Evolutionary conservation across 352 stramenopile species (phyloP).

Genomic region (Phytophthora rubi): DNA sequence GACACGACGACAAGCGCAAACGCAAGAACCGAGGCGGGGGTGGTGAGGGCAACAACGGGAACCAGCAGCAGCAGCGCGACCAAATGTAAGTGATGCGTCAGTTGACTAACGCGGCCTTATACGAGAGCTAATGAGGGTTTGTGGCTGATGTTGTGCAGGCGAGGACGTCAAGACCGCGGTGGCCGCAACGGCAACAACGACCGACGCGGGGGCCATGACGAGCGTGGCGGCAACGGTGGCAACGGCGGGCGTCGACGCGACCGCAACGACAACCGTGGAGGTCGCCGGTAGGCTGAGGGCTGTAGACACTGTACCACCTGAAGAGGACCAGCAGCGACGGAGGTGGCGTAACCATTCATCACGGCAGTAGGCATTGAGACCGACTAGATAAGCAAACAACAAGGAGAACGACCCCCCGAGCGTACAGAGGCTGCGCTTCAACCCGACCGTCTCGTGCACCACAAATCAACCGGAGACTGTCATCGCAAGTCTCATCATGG

Average conservation of each 20-base stretch:
- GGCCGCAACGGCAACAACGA: slow-evolving; percentile 32
- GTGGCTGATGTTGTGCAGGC: slow-evolving; percentile 19
- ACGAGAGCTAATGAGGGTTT: slow-evolving; percentile 10
- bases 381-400: slow-evolving; percentile 21
- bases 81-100: slow-evolving; percentile 51
- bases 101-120: background rate
- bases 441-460: slow-evolving; percentile 19
- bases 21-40: slow-evolving; percentile 53
- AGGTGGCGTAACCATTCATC: slow-evolving; percentile 11
- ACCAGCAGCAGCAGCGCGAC: slow-evolving; percentile 51
- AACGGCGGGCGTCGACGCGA: slow-evolving; percentile 39
- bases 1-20: slow-evolving; percentile 57
- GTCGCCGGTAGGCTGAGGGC: slow-evolving; percentile 46
- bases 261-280: slow-evolving; percentile 46
- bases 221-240: slow-evolving; percentile 31
- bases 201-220: slow-evolving; percentile 30
- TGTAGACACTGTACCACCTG: slow-evolving; percentile 16
- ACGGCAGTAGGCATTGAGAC: slow-evolving; percentile 13
- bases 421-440: background rate
- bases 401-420: background rate
- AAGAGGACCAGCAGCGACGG: slow-evolving; percentile 3
- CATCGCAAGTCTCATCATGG: slow-evolving; percentile 30
- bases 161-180: slow-evolving; percentile 41
- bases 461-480: slow-evolving; percentile 16
- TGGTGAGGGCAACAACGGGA: slow-evolving; percentile 32